Evolutionary conservation across 2,329 filamentous ascomycete genomes (phyloP), one percentile per base, ranked within the genome.

Genomic region (Aspergillus nomiae): DNA sequence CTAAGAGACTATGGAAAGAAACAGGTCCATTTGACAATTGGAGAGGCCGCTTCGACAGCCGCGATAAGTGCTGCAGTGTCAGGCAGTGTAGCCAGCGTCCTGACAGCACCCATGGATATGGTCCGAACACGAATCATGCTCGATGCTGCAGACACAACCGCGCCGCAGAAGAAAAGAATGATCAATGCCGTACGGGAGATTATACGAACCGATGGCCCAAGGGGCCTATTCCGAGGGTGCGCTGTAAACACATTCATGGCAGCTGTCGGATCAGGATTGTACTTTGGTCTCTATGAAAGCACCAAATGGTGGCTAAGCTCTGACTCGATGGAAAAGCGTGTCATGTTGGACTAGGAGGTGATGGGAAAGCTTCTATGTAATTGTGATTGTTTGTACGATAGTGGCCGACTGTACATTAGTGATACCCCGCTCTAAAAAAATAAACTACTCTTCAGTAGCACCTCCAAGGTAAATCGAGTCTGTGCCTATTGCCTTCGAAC

Each of bases 121-220:
- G 34, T 55, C 24, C 32, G 34, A n/a, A 55, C 51, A 19, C 51
- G 51, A 19, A 55, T 55, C 32, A 55, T 55, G 51, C 19, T 55
- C 2, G 51, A 55, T 55, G 51, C 51, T 19, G n/a, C 51, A 16
- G 32, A 55, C n/a, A 55, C 21, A 26, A 55, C 36, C 21, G 32
- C 21, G 5, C n/a, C 51, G 5, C 51, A 55, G 32, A 24, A 55
- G 51, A 21, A 55, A 38, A 36, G 24, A 14, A 55, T 55, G 24
- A 19, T 19, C 3, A 55, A 55, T 36, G 2, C 24, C 21, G 51
- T 38, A 19, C 51, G 21, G n/a, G 51, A 55, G 32, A 41, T 55
- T 14, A 4, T 55, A 32, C 51, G 51, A 24, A 32, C 32, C 1
- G 51, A 55, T 55, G 51, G 51, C 8, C 32, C 21, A 12, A 38